Evolutionary conservation across 1,284 basidiomycete species (phyloP), one percentile per base, ranked within the genome.

Genomic region (Irpex lacteus): DNA sequence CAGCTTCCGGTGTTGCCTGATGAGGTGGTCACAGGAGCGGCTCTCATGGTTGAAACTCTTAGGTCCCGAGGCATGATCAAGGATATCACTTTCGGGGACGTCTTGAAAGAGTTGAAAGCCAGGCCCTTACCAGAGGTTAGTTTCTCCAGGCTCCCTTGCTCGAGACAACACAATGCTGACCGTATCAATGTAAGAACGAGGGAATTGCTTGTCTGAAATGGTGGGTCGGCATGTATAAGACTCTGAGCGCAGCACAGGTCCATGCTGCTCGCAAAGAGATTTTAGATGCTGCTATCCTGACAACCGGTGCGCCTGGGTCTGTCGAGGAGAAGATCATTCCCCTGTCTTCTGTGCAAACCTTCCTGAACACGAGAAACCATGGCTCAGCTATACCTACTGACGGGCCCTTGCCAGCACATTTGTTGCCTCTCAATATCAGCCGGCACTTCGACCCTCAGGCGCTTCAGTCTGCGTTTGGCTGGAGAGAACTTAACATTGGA

Each of bases 171-270:
- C 13, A 4, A 13, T n/a, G 18, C 47, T 60, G 3, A 57, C n/a
- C 21, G n/a, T 2, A 26, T 26, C 32, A 7, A 15, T 40, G n/a
- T 18, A 26, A 65, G 59, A 52, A 18, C 11, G 61, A 69, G 61
- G 90, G 94, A 79, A 75, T 90, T 19, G 88, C 88, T 3, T 96
- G 94, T 74, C 80, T 98, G 67, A 85, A 87, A 64, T 99, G 97
- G 97, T 98, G 96, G 92, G 86, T 91, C 61, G 76, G 77, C 26
- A 76, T 94, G 13, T 86, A 86, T 50, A 82, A 84, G 57, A 81
- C 84, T 8, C 81, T 83, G 34, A 75, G 77, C 26, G 73, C 75
- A 54, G 68, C 74, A 21, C 74, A 81, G n/a, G 74, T 85, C 55
- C 71, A 77, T 5, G 78, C 80, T 19, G 80, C 88, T 53, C 84